These are phyloP conservation scores for Metroxylon sagu DNA, from an alignment of 176 grass and related monocot genomes.

Conservation along the genomic window DNA sequence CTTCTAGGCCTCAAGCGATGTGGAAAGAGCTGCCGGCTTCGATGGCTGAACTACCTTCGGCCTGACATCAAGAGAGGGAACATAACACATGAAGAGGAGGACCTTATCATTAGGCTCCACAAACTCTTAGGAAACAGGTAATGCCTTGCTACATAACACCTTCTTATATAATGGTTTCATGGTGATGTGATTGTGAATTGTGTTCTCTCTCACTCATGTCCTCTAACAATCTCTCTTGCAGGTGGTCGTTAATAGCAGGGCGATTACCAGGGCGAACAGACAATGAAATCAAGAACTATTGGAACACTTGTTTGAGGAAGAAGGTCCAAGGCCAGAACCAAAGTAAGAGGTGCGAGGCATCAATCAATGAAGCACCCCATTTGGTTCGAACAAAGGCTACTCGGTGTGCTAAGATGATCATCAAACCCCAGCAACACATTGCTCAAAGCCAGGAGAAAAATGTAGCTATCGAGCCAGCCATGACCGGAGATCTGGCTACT, in stretches of 20 bases:
- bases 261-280: conserved; percentile 4
- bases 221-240: background rate
- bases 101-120: conserved; percentile 5
- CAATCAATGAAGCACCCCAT: no score
- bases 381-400: no score
- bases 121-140: background rate
- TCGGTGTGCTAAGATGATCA: no score
- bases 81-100: background rate
- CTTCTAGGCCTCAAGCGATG: background rate
- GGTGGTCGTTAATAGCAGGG: conserved; percentile 1
- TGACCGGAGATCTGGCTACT: no score
- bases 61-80: conserved; percentile 6
- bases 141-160: no score
- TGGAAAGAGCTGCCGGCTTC: conserved; percentile 2
- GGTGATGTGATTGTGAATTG: no score
- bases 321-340: background rate
- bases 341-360: no score
- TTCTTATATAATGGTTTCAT: no score
- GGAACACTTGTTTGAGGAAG: conserved; percentile 1
- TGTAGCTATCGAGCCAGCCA: no score
- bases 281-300: conserved; percentile 8
- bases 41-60: conserved; percentile 4
- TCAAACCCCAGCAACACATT: no score
- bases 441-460: no score
- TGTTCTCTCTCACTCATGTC: no score